A percentile compares a stretch with the other conserved stretches of the same genome.
Conservation (phyloP, 2,329 filamentous ascomycete genomes). For the Phialophora macrospora region DNA sequence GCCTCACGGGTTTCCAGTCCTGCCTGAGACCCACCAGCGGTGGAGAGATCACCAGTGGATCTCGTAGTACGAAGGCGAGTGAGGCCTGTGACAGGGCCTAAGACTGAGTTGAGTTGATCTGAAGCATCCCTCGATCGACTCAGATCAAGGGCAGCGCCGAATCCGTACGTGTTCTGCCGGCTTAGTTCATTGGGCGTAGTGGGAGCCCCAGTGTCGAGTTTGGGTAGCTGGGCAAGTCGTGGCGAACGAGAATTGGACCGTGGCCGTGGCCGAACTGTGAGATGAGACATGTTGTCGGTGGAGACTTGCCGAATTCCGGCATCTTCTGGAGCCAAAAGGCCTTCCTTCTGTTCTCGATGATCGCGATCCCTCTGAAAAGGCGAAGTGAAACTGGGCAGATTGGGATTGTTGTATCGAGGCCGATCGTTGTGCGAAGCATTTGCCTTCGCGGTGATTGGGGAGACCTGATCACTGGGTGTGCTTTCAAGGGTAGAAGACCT, state of each 20-base stretch:
- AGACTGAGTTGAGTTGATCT: conserved; percentile 33
- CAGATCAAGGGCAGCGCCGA: conserved; percentile 39
- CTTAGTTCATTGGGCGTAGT: conserved; percentile 34
- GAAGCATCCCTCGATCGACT: conserved; percentile 35
- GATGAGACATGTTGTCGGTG: conserved; percentile 51
- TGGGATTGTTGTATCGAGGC: conserved; percentile 49
- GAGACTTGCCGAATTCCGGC: conserved; percentile 26
- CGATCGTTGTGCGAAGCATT: conserved; percentile 22
- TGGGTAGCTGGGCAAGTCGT: conserved; percentile 54
- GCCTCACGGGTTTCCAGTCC: conserved; percentile 31
- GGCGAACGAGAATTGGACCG: conserved; percentile 48
- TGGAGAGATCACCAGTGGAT: conserved; percentile 27
- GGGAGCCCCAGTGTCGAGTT: conserved; percentile 53
- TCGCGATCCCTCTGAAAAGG: conserved; percentile 50
- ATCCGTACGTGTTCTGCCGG: conserved; percentile 41
- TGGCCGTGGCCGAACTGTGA: conserved; percentile 47
- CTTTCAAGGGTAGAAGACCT: conserved; percentile 36
- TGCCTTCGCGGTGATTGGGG: conserved; percentile 17
- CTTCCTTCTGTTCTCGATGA: conserved; percentile 42
- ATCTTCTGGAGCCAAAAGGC: conserved; percentile 35
- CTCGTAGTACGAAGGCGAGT: conserved; percentile 35
- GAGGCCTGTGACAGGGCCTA: conserved; percentile 39
- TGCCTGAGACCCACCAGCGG: conserved; percentile 7
- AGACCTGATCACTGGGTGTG: conserved; percentile 31
- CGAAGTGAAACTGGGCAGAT: conserved; percentile 59